Base-by-base conservation (phyloP, 2,329 filamentous ascomycete genomes). In the Aspergillus pseudonomiae region DNA sequence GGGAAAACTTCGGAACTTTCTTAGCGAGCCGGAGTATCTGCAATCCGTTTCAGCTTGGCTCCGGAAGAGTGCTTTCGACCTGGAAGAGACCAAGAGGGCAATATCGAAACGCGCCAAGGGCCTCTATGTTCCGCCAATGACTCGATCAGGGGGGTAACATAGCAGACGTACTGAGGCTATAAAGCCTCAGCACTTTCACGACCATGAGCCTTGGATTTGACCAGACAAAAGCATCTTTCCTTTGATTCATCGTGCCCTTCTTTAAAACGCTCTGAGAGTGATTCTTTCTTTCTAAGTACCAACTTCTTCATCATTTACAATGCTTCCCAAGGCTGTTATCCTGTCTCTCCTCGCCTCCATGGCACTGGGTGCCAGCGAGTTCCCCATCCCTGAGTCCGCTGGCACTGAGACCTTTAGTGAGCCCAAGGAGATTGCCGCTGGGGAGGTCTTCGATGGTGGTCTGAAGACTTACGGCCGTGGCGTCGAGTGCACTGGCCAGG, bases 381-480 rank as follows among this genome's bases (percentile, higher is more conserved):
- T 71, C 65, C 69, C 71, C n/a, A 73, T 83, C 59, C 80, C 81
- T 32, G 71, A 70, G 1, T 75, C 81, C 11, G 77, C 79, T 21
- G 78, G 78, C 21, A 80, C 77, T 24, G 80, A 77, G 16, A 74
- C 71, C 57, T 74, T 83, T 34, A 63, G 72, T 9, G 80, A 79
- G 60, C 77, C 73, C 14, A 74, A 79, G 67, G 81, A 81, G 26
- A 78, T 84, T 62, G 75, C 79, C 1, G 56, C 48, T n/a, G 79
- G 78, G 24, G 75, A 75, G 57, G 74, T 68, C 45, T 83, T 84
- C 65, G 83, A 85, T 65, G 82, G 83, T 58, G 80, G 76, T n/a
- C 82, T 84, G 81, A 77, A 80, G 70, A 76, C 77, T 55, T 84
- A 76, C 71, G 83, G 81, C 64, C 81, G 83, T 62, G 75, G 71